Evolutionary conservation across 257 asterid genomes (phyloP), one percentile per base, ranked within the genome.

Genomic region (Perilla frutescens): DNA sequence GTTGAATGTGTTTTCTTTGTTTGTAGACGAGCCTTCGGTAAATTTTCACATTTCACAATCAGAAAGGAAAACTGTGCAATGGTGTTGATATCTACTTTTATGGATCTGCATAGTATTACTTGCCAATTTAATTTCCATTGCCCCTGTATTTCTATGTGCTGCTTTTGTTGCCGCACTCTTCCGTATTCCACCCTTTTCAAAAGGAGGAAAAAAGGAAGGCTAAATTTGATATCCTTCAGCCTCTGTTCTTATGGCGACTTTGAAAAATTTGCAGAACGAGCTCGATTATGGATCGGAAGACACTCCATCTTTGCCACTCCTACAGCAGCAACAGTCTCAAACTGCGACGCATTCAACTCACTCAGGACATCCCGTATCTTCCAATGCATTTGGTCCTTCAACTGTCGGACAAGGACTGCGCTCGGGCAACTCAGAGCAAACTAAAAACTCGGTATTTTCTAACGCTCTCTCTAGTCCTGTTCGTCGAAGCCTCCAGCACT

Each of bases 391-490:
- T 31, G 89, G 85, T 44, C 69, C 85, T 6, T 72, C 89, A 70
- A 36, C 79, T 50, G 61, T 57, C 8, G 87, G 86, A 50, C 89
- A 80, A 53, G 86, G 85, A 61, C 39, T 64, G 36, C 84, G 87
- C 3, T 71, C 81, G 0, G 77, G 65, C 51, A 20, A 20, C 26
- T 20, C 26, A 20, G 87, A 86, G 68, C 88, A 83, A 74, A 53
- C 81, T 3, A 87, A 82, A 74, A 87, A 79, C 80, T 64, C 86
- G 0, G 82, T 81, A 39, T 85, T 85, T 88, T 84, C 93, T 0
- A 86, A 77, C 65, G 93, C 89, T 37, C 88, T 84, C 61, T 86
- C 89, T n/a, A 88, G 89, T 60, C 89, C 90, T 1, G 81, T 85
- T 26, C 83, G 84, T 7, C 75, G 81, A n/a, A 83, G 87, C 72